Evolutionary conservation across 2,329 filamentous ascomycete species (phyloP).

Genomic region (Colletotrichum abscissum): DNA sequence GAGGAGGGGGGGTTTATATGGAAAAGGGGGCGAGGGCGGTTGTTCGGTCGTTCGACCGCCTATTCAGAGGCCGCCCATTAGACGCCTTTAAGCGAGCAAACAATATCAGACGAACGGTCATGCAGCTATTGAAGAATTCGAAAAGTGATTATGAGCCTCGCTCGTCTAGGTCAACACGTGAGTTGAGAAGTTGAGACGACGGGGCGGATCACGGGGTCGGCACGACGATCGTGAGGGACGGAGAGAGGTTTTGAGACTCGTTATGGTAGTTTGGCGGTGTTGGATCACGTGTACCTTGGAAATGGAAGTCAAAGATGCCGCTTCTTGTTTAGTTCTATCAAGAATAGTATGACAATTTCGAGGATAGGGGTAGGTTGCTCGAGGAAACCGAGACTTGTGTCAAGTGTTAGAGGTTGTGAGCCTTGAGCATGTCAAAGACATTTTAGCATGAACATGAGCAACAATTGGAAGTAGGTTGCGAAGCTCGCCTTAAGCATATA

Average conservation of each 20-base stretch:
- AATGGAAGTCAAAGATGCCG: no score
- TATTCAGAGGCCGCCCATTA: not conserved
- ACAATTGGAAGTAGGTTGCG: rapidly evolving
- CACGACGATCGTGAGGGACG: not conserved
- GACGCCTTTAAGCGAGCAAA: not conserved
- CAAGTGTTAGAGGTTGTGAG: no score
- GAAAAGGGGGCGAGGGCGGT: not conserved
- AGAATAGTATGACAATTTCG: no score
- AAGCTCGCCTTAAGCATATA: rapidly evolving
- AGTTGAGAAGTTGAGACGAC: not conserved
- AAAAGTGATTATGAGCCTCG: not conserved
- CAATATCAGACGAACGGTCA: not conserved
- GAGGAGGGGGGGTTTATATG: not conserved
- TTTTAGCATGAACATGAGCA: no score
- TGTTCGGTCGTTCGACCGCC: not conserved
- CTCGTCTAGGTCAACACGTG: not conserved
- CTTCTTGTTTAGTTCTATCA: no score
- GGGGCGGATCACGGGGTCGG: not conserved
- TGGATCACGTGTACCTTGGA: not conserved
- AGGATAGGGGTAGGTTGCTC: no score
- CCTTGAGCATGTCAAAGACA: no score
- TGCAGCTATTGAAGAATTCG: not conserved
- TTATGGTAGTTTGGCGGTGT: not conserved
- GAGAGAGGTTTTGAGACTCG: not conserved
- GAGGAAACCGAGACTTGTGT: no score